Evolutionary conservation across 2,329 filamentous ascomycete species (phyloP).

Genomic region (Drechslerella stenobrocha): DNA sequence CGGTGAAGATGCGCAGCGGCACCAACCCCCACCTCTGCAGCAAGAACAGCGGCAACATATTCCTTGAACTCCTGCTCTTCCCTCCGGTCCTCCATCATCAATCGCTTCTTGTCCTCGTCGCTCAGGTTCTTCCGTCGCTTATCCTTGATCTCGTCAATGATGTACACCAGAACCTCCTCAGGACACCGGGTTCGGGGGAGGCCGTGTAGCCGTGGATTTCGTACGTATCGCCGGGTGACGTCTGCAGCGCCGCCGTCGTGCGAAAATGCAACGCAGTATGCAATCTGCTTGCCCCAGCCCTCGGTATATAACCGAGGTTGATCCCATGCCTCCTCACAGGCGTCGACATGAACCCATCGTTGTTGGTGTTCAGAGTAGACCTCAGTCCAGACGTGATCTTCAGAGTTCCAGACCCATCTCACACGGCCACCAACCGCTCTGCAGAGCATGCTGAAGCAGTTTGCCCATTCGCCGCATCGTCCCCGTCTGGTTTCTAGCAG

Average conservation of each 20-base stretch:
- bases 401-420: conserved; percentile 96
- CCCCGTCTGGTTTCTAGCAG: conserved; percentile 83
- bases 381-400: conserved; percentile 97
- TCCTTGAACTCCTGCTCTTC: conserved; percentile 75
- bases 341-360: conserved; percentile 95
- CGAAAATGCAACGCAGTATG: conserved; percentile 95
- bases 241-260: conserved; percentile 73
- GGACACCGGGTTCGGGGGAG: conserved; percentile 76
- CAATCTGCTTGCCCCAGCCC: conserved; percentile 95
- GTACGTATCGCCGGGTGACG: conserved; percentile 69
- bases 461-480: conserved; percentile 92
- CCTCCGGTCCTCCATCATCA: conserved; percentile 76
- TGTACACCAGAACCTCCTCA: conserved; percentile 87
- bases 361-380: conserved; percentile 92
- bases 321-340: conserved; percentile 93
- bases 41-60: conserved; percentile 73
- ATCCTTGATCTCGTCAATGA: conserved; percentile 86
- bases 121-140: conserved; percentile 79
- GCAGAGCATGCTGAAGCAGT: conserved; percentile 98
- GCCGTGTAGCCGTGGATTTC: conserved; percentile 70
- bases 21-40: conserved; percentile 54
- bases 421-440: conserved; percentile 86
- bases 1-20: conserved; percentile 32
- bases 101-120: conserved; percentile 79
- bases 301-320: conserved; percentile 89